phyloP scores from a whole-genome alignment of 2,329 filamentous ascomycete species.

The Talaromyces sp. region DNA sequence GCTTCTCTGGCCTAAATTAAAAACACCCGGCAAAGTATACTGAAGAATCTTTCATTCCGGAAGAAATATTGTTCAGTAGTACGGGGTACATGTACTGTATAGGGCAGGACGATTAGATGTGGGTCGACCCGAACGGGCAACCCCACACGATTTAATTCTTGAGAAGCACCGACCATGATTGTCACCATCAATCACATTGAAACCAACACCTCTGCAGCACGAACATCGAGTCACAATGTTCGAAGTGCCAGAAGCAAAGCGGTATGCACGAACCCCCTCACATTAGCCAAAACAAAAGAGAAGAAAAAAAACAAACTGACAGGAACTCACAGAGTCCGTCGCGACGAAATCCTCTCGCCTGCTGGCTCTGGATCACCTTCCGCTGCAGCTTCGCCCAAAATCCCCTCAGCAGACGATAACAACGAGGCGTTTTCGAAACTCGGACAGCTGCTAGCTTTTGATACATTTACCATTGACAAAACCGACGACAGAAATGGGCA shows the following conservation, averaged over 20 bases:
- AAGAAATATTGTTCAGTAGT: not conserved
- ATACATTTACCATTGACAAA: slow-evolving; percentile 18
- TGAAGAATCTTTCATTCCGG: too few relatives aligned
- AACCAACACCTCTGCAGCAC: not conserved
- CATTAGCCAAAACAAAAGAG: not conserved
- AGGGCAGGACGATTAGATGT: not conserved
- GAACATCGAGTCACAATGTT: slow-evolving; percentile 24
- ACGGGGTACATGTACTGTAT: not conserved
- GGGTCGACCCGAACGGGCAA: not conserved
- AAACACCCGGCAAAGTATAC: too few relatives aligned
- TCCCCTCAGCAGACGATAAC: slow-evolving; percentile 21
- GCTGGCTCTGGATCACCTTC: slow-evolving; percentile 16
- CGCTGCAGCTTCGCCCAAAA: slow-evolving; percentile 26
- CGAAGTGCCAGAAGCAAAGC: slow-evolving; percentile 32
- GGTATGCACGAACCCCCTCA: slow-evolving; percentile 19
- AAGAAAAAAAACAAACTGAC: not conserved
- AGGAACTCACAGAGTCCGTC: slow-evolving; percentile 26
- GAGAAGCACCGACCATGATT: not conserved
- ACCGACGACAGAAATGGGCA: not conserved
- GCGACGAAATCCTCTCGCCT: slow-evolving; percentile 31
- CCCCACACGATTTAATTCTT: not conserved
- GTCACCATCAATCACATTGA: not conserved
- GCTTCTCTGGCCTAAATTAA: too few relatives aligned
- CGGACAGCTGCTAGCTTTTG: slow-evolving; percentile 29
- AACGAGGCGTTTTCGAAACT: slow-evolving; percentile 23